These are phyloP conservation scores for Ganoderma sinense DNA, from an alignment of 1,284 basidiomycete species.

Conservation along the genomic window DNA sequence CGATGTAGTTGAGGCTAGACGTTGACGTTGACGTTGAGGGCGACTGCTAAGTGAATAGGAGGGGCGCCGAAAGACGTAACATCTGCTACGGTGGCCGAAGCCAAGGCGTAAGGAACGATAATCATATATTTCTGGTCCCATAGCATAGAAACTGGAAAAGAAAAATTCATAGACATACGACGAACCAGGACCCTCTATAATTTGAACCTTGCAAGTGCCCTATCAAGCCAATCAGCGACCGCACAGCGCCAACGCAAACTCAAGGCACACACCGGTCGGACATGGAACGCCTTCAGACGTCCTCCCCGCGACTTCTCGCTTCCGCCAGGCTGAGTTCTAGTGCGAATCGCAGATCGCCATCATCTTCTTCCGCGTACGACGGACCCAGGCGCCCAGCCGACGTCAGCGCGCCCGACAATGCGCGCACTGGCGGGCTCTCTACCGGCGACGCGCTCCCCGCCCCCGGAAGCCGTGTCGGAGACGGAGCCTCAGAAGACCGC, in stretches of 20 bases:
- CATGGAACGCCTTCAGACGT: conserved; percentile 24
- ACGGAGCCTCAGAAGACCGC: conserved; percentile 34
- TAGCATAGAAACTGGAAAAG: not conserved
- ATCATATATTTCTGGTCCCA: conserved; percentile 5
- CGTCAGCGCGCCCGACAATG: conserved; percentile 6
- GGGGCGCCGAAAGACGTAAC: not conserved
- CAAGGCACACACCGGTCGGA: not conserved
- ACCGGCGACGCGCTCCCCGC: conserved; percentile 21
- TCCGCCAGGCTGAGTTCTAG: conserved; percentile 44
- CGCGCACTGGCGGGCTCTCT: conserved; percentile 13
- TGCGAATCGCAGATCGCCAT: conserved; percentile 40
- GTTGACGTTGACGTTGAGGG: not conserved
- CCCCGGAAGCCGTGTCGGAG: conserved; percentile 18
- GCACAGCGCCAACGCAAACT: not conserved
- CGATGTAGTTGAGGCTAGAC: not conserved
- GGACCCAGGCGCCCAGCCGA: not conserved
- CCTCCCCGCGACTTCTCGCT: conserved; percentile 41
- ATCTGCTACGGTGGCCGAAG: not conserved
- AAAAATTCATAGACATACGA: conserved; percentile 3
- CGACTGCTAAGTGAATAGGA: not conserved
- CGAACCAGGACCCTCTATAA: not conserved
- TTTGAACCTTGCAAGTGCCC: not conserved
- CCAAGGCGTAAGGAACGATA: not conserved
- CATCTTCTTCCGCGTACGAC: conserved; percentile 24
- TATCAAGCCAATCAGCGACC: not conserved